phyloP scores from a whole-genome alignment of 1,284 basidiomycete species.

The Thelephora terrestris region DNA sequence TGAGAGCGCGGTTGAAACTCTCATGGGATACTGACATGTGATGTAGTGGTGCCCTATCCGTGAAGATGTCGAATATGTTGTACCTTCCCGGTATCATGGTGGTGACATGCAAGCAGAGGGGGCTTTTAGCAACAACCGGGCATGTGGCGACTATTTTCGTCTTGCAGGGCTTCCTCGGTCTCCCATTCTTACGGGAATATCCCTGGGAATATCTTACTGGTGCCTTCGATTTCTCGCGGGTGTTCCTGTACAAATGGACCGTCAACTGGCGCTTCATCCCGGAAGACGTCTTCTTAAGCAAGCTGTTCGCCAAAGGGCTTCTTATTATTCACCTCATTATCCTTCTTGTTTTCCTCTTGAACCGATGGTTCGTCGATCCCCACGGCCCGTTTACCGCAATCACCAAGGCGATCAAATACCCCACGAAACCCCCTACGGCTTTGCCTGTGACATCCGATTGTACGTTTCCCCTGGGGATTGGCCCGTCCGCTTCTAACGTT shows the following conservation, averaged over 20 bases:
- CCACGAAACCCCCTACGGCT: constrained; percentile 35
- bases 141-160: constrained; percentile 43
- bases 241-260: constrained; percentile 95
- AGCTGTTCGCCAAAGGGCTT: constrained; percentile 51
- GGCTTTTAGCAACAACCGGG: constrained; percentile 46
- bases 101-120: constrained; percentile 66
- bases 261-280: constrained; percentile 93
- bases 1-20: no score
- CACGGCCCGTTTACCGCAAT: constrained; percentile 55
- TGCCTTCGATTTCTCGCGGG: constrained; percentile 84
- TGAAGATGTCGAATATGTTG: constrained; percentile 96
- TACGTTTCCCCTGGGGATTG: constrained; percentile 25
- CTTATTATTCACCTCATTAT: constrained; percentile 55
- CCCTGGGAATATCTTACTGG: constrained; percentile 57
- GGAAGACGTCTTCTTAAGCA: constrained; percentile 66
- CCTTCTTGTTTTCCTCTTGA: constrained; percentile 60
- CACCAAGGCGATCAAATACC: constrained; percentile 41
- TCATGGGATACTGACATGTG: background rate
- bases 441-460: constrained; percentile 47
- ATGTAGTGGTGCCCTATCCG: constrained; percentile 70
- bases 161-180: constrained; percentile 57
- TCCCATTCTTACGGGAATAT: constrained; percentile 62
- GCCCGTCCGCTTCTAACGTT: constrained; percentile 7
- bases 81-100: constrained; percentile 85
- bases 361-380: constrained; percentile 61